These are phyloP conservation scores for Daldinia concentrica DNA, from an alignment of 495 filamentous ascomycete genomes.

Conservation along the genomic window DNA sequence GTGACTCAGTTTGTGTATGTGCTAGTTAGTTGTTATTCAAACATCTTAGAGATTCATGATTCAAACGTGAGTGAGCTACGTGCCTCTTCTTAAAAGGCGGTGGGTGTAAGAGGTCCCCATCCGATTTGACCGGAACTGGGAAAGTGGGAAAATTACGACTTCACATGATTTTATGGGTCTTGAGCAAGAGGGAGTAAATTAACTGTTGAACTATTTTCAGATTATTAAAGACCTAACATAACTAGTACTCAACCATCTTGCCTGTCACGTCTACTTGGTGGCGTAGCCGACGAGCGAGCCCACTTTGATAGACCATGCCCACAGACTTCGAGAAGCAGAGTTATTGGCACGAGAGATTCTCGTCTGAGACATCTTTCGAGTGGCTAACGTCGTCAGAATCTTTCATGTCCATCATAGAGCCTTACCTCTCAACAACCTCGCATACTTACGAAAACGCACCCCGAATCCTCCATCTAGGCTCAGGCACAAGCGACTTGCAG, in stretches of 20 bases:
- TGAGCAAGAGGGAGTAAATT: background rate
- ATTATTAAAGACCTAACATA: background rate
- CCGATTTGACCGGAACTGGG: background rate
- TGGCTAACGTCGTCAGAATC: slow-evolving; percentile 50
- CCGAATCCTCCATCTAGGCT: slow-evolving; percentile 52
- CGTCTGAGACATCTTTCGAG: slow-evolving; percentile 50
- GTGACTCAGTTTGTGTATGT: too few species aligned
- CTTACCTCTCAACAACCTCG: slow-evolving; percentile 36
- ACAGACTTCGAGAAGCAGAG: slow-evolving; percentile 51
- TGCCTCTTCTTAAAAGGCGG: background rate
- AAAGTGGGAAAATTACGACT: background rate
- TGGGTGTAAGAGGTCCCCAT: background rate
- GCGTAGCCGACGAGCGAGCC: background rate
- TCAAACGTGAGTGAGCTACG: too few species aligned
- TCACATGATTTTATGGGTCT: slow-evolving; percentile 3
- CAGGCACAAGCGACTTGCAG: slow-evolving; percentile 56
- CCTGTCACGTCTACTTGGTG: background rate
- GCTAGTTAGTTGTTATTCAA: too few species aligned
- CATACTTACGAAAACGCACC: background rate
- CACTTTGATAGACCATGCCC: slow-evolving; percentile 20
- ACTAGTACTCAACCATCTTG: background rate
- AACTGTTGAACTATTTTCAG: background rate
- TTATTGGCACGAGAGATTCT: slow-evolving; percentile 55
- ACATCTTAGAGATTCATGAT: too few species aligned
- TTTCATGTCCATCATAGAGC: slow-evolving; percentile 48